Evolutionary conservation across 768 basidiomycete genomes (phyloP), one percentile per base, ranked within the genome.

Genomic region (Russula dissimulans): DNA sequence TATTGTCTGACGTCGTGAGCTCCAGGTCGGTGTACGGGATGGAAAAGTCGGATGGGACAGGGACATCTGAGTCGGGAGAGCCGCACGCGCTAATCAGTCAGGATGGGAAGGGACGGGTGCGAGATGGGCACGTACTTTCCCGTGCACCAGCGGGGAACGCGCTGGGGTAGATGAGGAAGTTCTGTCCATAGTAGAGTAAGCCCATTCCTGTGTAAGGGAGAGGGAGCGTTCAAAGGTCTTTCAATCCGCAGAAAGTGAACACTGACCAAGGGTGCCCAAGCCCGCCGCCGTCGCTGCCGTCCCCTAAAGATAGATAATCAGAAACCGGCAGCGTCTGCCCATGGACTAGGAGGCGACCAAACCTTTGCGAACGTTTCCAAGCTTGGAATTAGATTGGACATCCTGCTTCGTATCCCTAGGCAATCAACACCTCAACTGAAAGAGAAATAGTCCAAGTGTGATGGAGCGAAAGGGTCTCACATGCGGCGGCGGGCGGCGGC

Each of bases 151-250:
- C 80, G 56, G 90, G 85, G 50, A 81, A 86, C 8, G 86, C 85
- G 17, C 91, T 86, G 0, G 94, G 94, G 71, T 95, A 97, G 70
- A 97, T 95, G 54, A 97, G 77, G 66, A 81, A 87, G 69, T 86
- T 87, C 70, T 97, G 94, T 32, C 89, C 91, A 65, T 88, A 87
- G 72, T 88, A 93, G 17, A 92, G 79, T 39, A 94, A 77, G 10
- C 87, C 85, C 52, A 80, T 80, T 60, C 84, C 88, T 89, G 22
- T 2, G 9, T 26, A 26, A 17, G 7, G 59, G 42, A 48, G 39
- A 7, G 10, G 34, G 18, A 17, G n/a, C 26, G 34, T 15, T 34
- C 36, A 32, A 52, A 48, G 61, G 45, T 45, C 42, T 47, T 43
- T 18, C 53, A 45, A n/a, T 8, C 6, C 8, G 5, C n/a, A 10